phyloP scores from a whole-genome alignment of 2,329 filamentous ascomycete genomes.

The Dothidotthia symphoricarpi region DNA sequence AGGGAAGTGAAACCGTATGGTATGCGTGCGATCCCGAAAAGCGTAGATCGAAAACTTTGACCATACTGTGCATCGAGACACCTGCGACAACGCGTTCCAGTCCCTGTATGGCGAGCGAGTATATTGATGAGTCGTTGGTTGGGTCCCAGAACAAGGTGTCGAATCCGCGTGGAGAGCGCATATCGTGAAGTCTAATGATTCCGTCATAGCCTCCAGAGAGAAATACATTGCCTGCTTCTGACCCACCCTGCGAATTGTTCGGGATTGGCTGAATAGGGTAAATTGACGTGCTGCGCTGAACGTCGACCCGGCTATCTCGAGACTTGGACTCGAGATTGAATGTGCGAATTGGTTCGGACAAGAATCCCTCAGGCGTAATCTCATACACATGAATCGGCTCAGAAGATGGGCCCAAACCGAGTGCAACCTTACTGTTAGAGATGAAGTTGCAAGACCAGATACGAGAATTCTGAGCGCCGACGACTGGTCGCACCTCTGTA shows the following conservation, averaged over 20 bases:
- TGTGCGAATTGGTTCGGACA: slow-evolving; percentile 40
- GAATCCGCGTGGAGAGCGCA: slow-evolving; percentile 52
- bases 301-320: slow-evolving; percentile 23
- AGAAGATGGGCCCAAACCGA: slow-evolving; percentile 49
- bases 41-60: slow-evolving; percentile 64
- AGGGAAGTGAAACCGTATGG: slow-evolving; percentile 27
- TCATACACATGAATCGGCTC: slow-evolving; percentile 52
- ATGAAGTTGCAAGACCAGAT: slow-evolving; percentile 57
- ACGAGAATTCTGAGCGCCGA: slow-evolving; percentile 21
- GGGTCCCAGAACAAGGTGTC: slow-evolving; percentile 55
- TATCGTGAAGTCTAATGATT: slow-evolving; percentile 58
- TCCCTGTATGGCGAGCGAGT: slow-evolving; percentile 58
- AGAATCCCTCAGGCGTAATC: slow-evolving; percentile 48
- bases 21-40: slow-evolving; percentile 47
- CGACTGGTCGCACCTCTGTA: slow-evolving; percentile 17
- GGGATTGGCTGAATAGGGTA: slow-evolving; percentile 49
- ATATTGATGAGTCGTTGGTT: slow-evolving; percentile 59
- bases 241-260: slow-evolving; percentile 27
- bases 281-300: slow-evolving; percentile 36
- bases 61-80: slow-evolving; percentile 55
- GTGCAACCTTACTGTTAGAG: slow-evolving; percentile 50
- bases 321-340: slow-evolving; percentile 34
- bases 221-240: slow-evolving; percentile 52
- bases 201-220: slow-evolving; percentile 62
- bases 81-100: slow-evolving; percentile 59